Evolutionary conservation across 345 rosid species (phyloP).

Genomic region (Citropsis articulata): DNA sequence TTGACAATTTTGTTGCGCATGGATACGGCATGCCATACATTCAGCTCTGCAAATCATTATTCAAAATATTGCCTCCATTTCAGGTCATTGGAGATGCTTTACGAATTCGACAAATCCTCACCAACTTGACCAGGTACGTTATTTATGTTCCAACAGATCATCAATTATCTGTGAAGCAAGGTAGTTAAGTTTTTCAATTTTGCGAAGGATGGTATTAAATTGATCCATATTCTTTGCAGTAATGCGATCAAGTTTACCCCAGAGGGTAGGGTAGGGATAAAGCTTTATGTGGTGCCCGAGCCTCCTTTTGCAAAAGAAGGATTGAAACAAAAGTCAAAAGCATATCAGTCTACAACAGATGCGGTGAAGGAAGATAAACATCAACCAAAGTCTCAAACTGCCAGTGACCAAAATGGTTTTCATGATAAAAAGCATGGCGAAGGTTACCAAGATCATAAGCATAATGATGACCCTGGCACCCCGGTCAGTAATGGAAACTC

Average conservation of each 20-base stretch:
- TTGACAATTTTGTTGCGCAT: neutral
- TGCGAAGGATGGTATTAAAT: neutral
- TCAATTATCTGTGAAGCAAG: neutral
- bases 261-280: slow-evolving; percentile 88
- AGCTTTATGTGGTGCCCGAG: slow-evolving; percentile 61
- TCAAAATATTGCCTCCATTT: slow-evolving; percentile 6
- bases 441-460: slow-evolving; percentile 15
- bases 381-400: slow-evolving; percentile 23
- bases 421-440: slow-evolving; percentile 15
- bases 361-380: slow-evolving; percentile 30
- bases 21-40: neutral
- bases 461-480: slow-evolving; percentile 26
- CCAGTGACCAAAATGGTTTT: slow-evolving; percentile 23
- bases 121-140: slow-evolving; percentile 84
- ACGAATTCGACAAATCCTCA: slow-evolving; percentile 91
- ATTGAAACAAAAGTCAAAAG: slow-evolving; percentile 25
- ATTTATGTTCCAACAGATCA: neutral
- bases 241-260: slow-evolving; percentile 96
- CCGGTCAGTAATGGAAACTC: slow-evolving; percentile 28
- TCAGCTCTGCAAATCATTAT: neutral
- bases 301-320: slow-evolving; percentile 52
- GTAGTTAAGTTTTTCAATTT: neutral
- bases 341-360: slow-evolving; percentile 26
- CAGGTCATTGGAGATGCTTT: slow-evolving; percentile 95
- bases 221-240: slow-evolving; percentile 37